Evolutionary conservation across 345 rosid species (phyloP), one percentile per base, ranked within the genome.

Genomic region (Psidium friedrichsthalianum): DNA sequence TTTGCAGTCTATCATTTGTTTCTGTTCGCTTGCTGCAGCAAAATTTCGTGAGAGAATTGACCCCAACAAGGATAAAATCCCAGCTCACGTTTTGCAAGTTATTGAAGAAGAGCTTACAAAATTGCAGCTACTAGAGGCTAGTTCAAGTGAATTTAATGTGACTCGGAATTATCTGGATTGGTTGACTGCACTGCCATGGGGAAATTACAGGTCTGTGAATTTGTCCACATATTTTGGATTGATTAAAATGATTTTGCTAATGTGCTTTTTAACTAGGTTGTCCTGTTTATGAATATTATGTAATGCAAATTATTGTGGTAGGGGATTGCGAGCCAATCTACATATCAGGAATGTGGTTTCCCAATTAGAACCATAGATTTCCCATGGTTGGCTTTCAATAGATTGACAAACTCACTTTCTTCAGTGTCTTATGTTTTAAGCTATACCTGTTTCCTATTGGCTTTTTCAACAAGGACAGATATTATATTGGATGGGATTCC

Each of bases 81-180:
- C 99, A 21, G 90, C 94, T 52, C 98, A 95, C 86, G 93, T 98
- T 74, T 87, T 95, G 90, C 99, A 96, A 94, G 99, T 96, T 84
- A 96, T 96, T 83, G 98, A 97, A 89, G 99, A 98, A 90, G 99
- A 98, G 92, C 96, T 98, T 84, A 95, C 98, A 78, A 98, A 98
- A 87, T 90, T 98, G 91, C 99, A 96, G 93, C 94, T 98, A 83
- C 91, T 98, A 90, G 99, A 98, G 90, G 98, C 99, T 85, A 98
- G 99, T 90, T 98, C 99, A 44, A 98, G 99, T 92, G 99, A 98
- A 92, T 98, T 98, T 92, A 98, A 96, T 89, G 99, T 98, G 83
- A 98, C 99, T 88, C 98, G 99, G 85, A 98, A 95, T 89, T 98
- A 98, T 91, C 92, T 98, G 88, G 99, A 98, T 93, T 98, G 99